Evolutionary conservation across 1,139 yeast species (phyloP), one percentile per base, ranked within the genome.

Genomic region (Yamadazyma membranifaciens): DNA sequence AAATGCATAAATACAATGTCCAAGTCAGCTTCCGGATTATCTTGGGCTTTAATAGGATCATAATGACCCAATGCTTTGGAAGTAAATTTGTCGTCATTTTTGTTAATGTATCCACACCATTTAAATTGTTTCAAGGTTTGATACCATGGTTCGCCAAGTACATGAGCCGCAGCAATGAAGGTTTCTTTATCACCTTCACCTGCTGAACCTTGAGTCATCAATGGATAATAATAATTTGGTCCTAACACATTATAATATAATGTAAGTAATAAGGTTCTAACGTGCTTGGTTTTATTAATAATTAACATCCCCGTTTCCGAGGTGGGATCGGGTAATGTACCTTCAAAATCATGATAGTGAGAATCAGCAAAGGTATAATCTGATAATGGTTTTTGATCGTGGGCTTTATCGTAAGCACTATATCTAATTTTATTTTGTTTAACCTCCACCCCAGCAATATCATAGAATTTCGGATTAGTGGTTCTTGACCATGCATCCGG

Each of bases 171-270:
- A 2, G 83, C 82, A 22, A 81, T 73, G 47, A 80, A 81, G 0
- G 87, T 80, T 49, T 81, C 87, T 56, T 81, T 81, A 50, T 81
- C 87, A 36, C 87, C 87, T 59, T 81, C 85, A 20, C 87, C 87
- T 1, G 86, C 85, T 11, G 82, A 71, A 6, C 87, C 86, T 57
- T 80, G 87, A 0, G 85, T 74, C 48, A 81, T 60, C 41, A 81
- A 56, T 3, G 85, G 81, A 51, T 81, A 81, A 55, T 79, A 81
- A 49, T 64, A 68, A 31, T 74, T 55, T 9, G 84, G 83, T 0
- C 87, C 87, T 58, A 66, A 77, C 3, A 79, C 65, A 55, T 81
- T 81, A 52, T 81, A 80, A 57, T 80, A 81, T 26, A 81, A 59
- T 3, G 81, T 66, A 26, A 81, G 58, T 26, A 80, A 57, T 39